Percentiles rank a stretch among this genome's conserved stretches.
Conservation (phyloP, 345 rosid species). For the Fremontodendron californicum region DNA sequence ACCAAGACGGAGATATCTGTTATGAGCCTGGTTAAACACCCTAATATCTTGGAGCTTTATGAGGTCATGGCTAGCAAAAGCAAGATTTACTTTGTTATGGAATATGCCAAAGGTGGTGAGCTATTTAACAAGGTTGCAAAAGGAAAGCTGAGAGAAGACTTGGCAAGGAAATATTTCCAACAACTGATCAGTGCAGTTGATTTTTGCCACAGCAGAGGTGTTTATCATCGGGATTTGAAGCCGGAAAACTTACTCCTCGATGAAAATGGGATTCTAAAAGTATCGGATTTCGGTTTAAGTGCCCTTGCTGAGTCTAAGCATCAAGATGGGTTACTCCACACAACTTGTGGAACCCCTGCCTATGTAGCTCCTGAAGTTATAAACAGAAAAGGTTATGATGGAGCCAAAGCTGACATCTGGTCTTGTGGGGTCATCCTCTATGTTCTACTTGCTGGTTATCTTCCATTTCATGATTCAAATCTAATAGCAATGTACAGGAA, state of each 20-base stretch:
- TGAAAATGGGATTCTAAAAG: conserved; percentile 23
- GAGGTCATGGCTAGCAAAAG: conserved; percentile 33
- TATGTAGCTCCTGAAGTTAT: conserved; percentile 16
- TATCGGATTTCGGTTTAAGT: conserved; percentile 29
- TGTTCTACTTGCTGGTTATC: too few species aligned
- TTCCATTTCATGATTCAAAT: too few species aligned
- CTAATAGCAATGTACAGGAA: too few species aligned
- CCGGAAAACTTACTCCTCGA: conserved; percentile 28
- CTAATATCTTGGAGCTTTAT: conserved; percentile 24
- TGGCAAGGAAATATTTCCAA: conserved; percentile 25
- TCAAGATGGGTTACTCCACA: conserved; percentile 29
- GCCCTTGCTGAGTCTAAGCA: conserved; percentile 20
- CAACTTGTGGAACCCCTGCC: conserved; percentile 25
- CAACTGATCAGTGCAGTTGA: conserved; percentile 25
- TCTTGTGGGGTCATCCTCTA: too few species aligned
- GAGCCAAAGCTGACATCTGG: too few species aligned
- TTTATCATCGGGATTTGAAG: conserved; percentile 28
- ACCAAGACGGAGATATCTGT: conserved; percentile 29
- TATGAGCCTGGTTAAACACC: conserved; percentile 30
- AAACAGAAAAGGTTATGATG: conserved; percentile 14
- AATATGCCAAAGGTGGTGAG: conserved; percentile 32
- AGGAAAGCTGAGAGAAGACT: conserved; percentile 26
- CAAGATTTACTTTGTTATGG: conserved; percentile 28
- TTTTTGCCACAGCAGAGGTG: conserved; percentile 30
- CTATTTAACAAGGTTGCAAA: conserved; percentile 27